Base-by-base conservation (phyloP, 805 yeast species). In the Martiniozyma abietophila region DNA sequence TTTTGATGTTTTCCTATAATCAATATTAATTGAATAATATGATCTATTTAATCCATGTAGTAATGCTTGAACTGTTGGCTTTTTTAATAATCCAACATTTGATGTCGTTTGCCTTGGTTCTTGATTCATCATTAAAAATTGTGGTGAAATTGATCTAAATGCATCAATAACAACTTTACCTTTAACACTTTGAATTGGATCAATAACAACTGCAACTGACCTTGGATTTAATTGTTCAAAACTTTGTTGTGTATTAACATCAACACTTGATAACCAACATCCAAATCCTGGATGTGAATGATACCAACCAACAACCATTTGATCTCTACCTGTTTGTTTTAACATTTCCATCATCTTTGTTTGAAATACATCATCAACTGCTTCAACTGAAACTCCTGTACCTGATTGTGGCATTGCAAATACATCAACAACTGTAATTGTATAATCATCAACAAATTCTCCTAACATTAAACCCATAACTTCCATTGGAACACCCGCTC, bases 301-400 rank as follows among this genome's bases (percentile, higher is more conserved):
- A 65, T 92, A 92, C 99, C 99, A 92, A 22, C 99, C 99, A 32
- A 92, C 99, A 35, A 92, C 98, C 84, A 84, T 86, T 58, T 92
- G 94, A 61, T 88, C 96, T 59, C 99, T 73, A n/a, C 99, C 99
- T 1, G 98, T 92, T 59, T 92, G 98, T 61, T 82, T 78, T 53
- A 92, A 71, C 98, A 92, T 92, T 54, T 92, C 99, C 98, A 92
- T 92, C 98, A 92, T 94, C 56, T 80, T 83, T 4, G 97, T 88
- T 59, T 92, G 98, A 65, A 92, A 92, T 32, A 94, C 97, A 57
- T 94, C 97, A 58, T 94, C 99, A 22, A 92, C 98, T 2, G 99
- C 98, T 58, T 92, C 98, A 39, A 92, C 99, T 39, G 95, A 81
- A 14, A 94, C 98, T 40, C 98, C 99, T 8, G 99, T 92, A 53